These are phyloP conservation scores for Pseudogymnoascus sp. DNA, from an alignment of 2,329 filamentous ascomycete species.

Conservation along the genomic window DNA sequence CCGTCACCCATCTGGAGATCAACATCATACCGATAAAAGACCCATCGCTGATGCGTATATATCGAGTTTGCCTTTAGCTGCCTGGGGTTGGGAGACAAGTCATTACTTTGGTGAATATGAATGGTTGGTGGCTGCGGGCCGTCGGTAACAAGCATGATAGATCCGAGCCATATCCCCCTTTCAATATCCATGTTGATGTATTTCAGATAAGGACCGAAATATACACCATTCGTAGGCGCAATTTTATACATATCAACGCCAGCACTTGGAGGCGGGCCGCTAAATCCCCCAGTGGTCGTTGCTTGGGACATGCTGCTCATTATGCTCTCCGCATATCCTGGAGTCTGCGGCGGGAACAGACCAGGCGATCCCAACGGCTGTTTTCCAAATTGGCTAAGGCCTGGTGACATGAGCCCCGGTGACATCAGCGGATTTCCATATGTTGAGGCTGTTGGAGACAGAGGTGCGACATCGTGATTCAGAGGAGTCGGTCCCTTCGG, in stretches of 20 bases:
- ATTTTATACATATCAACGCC: conserved; percentile 94
- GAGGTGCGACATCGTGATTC: conserved; percentile 68
- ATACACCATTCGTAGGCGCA: conserved; percentile 88
- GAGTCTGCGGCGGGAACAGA: conserved; percentile 65
- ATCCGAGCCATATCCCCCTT: conserved; percentile 81
- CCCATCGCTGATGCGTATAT: conserved; percentile 84
- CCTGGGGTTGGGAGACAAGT: conserved; percentile 84
- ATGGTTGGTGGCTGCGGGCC: conserved; percentile 89
- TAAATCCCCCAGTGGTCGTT: conserved; percentile 73
- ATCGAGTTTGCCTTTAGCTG: conserved; percentile 78
- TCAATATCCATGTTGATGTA: conserved; percentile 98
- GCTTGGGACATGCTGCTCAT: conserved; percentile 70
- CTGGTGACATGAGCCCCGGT: conserved; percentile 56
- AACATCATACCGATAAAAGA: conserved; percentile 90
- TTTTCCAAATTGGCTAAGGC: conserved; percentile 46
- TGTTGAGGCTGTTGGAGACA: conserved; percentile 72
- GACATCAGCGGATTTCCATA: conserved; percentile 67
- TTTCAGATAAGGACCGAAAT: conserved; percentile 91
- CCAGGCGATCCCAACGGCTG: conserved; percentile 70
- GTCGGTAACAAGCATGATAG: conserved; percentile 88
- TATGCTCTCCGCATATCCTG: conserved; percentile 77
- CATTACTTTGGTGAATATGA: conserved; percentile 81
- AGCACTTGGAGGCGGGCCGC: conserved; percentile 76
- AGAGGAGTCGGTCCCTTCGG: conserved; percentile 90
- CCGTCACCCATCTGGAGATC: conserved; percentile 83